A percentile compares a stretch with the other conserved stretches of the same genome.
phyloP scores from a whole-genome alignment of 768 basidiomycete genomes.

The Tylopilus rubrobrunneus region DNA sequence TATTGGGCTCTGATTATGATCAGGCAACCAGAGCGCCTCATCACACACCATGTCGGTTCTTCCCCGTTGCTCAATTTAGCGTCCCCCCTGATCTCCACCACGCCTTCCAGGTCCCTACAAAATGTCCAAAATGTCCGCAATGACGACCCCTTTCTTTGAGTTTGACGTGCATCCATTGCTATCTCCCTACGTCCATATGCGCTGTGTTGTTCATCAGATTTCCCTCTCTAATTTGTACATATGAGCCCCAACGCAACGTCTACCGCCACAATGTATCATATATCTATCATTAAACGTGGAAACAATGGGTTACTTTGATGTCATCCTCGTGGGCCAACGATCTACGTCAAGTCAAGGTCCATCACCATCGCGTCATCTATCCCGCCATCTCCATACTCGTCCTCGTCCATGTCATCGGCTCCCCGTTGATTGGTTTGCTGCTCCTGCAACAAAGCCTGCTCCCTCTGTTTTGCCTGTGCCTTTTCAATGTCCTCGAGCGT shows the following conservation, averaged over 20 bases:
- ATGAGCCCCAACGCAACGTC: background rate
- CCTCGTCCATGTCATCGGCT: slow-evolving; percentile 38
- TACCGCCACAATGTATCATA: slow-evolving; percentile 15
- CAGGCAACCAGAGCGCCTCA: slow-evolving; percentile 54
- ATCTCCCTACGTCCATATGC: no score
- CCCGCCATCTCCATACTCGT: slow-evolving; percentile 66
- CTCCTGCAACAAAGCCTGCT: slow-evolving; percentile 50
- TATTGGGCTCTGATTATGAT: background rate
- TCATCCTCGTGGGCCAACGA: background rate
- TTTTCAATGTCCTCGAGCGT: slow-evolving; percentile 87
- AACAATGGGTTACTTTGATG: background rate
- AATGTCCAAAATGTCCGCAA: slow-evolving; percentile 36
- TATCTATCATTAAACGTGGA: background rate
- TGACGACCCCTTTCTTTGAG: background rate
- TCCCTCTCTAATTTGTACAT: slow-evolving; percentile 9
- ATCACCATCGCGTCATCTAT: slow-evolving; percentile 60
- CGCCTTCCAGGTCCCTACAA: slow-evolving; percentile 33
- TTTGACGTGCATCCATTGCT: background rate
- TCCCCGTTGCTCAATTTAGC: slow-evolving; percentile 7
- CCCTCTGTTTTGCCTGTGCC: slow-evolving; percentile 78
- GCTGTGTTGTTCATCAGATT: no score
- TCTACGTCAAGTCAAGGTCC: slow-evolving; percentile 32
- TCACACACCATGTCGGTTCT: slow-evolving; percentile 40
- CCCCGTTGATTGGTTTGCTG: slow-evolving; percentile 18
- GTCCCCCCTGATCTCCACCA: slow-evolving; percentile 12